Base-by-base conservation (phyloP, 2,329 filamentous ascomycete genomes). In the Coniochaeta pulveracea region DNA sequence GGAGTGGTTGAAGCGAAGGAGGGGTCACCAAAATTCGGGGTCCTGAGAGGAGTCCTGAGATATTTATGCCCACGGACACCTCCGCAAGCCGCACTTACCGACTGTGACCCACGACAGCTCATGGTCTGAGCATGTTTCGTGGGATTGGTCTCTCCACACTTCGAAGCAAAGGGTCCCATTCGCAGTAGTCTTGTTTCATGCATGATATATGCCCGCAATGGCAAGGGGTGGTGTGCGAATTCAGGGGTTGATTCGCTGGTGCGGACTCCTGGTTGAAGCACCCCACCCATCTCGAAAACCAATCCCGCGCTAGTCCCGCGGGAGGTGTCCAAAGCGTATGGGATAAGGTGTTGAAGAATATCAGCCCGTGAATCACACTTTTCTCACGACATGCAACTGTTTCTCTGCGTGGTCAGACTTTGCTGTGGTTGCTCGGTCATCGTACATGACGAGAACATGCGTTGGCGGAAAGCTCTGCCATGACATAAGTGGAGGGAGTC, bases 171-270 rank as follows among this genome's bases (percentile, higher is more conserved):
- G n/a, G n/a, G n/a, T n/a, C n/a, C n/a, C n/a, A n/a, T n/a, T n/a
- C n/a, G n/a, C n/a, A n/a, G n/a, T n/a, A n/a, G n/a, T n/a, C 28
- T 31, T 31, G 28, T 21, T 23, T 8, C 28, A 31, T 31, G 28
- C 28, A 31, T 31, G 10, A 31, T 19, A 31, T 31, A 31, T 31
- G 28, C 28, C 17, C 28, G 19, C 28, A 31, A 21, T 19, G 10
- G 15, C 22, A 19, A 14, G 28, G 28, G 28, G 28, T 31, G 28
- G 28, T 31, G 28, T 21, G 28, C n/a, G 28, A 19, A 10, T 19
- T 30, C 12, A 15, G 27, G 5, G 27, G 22, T 30, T 31, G 28
- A 31, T 31, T 31, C 28, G 28, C 28, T 31, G 28, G 18, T 10
- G 18, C 10, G 7, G 2, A 5, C 18, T 31, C 18, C 18, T 10